These are phyloP conservation scores for Phyllosticta paracitricarpa DNA, from an alignment of 2,329 filamentous ascomycete genomes.

Conservation along the genomic window DNA sequence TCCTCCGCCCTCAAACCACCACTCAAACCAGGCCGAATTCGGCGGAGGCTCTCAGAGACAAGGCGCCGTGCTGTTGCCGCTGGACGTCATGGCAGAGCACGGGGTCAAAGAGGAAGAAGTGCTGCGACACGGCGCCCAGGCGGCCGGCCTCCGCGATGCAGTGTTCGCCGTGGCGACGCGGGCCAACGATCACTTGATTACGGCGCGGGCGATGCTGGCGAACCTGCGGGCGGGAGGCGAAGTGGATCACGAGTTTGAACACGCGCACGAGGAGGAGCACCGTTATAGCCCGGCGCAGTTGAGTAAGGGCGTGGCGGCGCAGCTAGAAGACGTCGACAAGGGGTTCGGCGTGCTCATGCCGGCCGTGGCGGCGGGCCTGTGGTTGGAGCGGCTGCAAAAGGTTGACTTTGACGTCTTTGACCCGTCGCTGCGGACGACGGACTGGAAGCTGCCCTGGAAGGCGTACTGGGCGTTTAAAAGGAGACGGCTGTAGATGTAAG, in stretches of 20 bases:
- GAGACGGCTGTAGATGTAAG: conserved; percentile 31
- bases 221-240: conserved; percentile 64
- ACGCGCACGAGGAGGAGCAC: conserved; percentile 65
- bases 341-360: conserved; percentile 76
- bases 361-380: conserved; percentile 65
- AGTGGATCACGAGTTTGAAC: conserved; percentile 80
- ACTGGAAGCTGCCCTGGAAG: conserved; percentile 83
- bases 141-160: conserved; percentile 74
- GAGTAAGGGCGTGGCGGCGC: conserved; percentile 25
- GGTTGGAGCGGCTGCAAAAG: conserved; percentile 66
- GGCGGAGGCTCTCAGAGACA: conserved; percentile 37
- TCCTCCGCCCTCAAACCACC: conserved; percentile 49
- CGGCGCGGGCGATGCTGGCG: conserved; percentile 81
- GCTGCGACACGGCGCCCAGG: conserved; percentile 67
- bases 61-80: conserved; percentile 65
- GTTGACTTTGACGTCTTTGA: conserved; percentile 76
- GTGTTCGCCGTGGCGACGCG: conserved; percentile 87
- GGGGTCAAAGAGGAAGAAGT: conserved; percentile 83
- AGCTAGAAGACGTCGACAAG: conserved; percentile 47
- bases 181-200: conserved; percentile 92
- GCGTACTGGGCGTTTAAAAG: conserved; percentile 53
- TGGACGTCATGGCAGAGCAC: conserved; percentile 79
- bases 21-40: conserved; percentile 23
- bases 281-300: conserved; percentile 35
- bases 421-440: conserved; percentile 50